phyloP scores from a whole-genome alignment of 345 rosid genomes.

The Syzygium jambos region DNA sequence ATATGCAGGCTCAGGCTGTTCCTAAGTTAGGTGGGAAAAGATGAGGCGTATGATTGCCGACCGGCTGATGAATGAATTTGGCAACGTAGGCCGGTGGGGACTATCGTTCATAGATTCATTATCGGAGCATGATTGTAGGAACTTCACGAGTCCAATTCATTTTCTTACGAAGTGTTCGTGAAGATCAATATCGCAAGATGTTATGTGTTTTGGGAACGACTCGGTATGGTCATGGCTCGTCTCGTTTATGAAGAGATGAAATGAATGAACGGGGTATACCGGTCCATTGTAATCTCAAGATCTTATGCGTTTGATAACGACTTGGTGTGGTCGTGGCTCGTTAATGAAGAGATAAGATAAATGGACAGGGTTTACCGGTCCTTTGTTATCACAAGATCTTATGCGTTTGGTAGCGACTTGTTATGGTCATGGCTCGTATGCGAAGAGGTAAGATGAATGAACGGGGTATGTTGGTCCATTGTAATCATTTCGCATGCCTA shows the following conservation, averaged over 20 bases:
- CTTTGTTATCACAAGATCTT: not conserved
- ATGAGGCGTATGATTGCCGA: not conserved
- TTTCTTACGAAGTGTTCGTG: not conserved
- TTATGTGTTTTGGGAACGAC: not conserved
- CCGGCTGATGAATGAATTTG: not conserved
- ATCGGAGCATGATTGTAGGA: not conserved
- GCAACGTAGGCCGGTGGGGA: not conserved
- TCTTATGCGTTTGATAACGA: not conserved
- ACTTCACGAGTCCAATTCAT: not conserved
- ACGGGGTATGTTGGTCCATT: not conserved
- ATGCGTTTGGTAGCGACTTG: not conserved
- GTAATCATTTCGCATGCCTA: fast-evolving
- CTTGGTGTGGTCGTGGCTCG: not conserved
- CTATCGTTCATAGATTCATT: not conserved
- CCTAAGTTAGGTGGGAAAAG: not conserved
- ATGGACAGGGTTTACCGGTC: not conserved
- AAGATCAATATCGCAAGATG: not conserved
- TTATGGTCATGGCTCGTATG: not conserved
- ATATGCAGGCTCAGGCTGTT: not conserved
- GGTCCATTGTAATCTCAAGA: fast-evolving
- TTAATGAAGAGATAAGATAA: not conserved
- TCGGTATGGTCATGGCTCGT: not conserved
- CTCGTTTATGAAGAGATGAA: not conserved
- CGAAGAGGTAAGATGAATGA: not conserved
- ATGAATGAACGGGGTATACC: not conserved